Evolutionary conservation across 805 yeast genomes (phyloP).

Genomic region (Ogataea ramenticola): DNA sequence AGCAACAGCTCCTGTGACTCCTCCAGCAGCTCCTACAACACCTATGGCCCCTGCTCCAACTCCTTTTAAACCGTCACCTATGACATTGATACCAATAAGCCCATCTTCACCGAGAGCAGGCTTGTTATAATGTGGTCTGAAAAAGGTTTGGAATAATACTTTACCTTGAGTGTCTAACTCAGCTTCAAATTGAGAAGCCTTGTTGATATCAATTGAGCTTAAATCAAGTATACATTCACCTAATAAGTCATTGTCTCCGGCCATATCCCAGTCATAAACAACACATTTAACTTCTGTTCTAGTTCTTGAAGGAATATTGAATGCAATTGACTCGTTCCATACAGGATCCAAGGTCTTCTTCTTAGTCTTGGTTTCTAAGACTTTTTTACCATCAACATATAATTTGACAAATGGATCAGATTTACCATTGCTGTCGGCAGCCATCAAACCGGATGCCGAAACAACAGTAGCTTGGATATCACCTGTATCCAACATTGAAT

Average conservation of each 20-base stretch:
- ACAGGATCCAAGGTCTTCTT: conserved; percentile 66
- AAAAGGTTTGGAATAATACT: conserved; percentile 44
- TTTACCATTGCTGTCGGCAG: conserved; percentile 69
- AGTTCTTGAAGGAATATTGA: conserved; percentile 59
- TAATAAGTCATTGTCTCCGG: conserved; percentile 58
- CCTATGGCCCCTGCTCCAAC: conserved; percentile 24
- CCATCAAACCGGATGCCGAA: conserved; percentile 43
- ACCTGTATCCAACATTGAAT: conserved; percentile 66
- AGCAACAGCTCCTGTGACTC: conserved; percentile 28
- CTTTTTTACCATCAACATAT: conserved; percentile 44
- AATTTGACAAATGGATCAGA: conserved; percentile 64
- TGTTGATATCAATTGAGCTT: conserved; percentile 37
- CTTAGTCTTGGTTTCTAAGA: conserved; percentile 51
- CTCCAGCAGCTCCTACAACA: conserved; percentile 27
- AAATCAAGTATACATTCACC: conserved; percentile 49
- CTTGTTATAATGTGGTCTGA: conserved; percentile 59
- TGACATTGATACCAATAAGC: conserved; percentile 7
- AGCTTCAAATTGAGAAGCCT: conserved; percentile 35
- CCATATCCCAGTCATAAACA: conserved; percentile 72
- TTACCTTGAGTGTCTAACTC: conserved; percentile 60
- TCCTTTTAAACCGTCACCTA: conserved; percentile 39
- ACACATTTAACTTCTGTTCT: conserved; percentile 41
- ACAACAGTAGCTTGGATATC: conserved; percentile 46
- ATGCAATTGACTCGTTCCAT: conserved; percentile 62
- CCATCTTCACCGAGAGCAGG: conserved; percentile 45